Base-by-base conservation (phyloP, 2,329 filamentous ascomycete species). In the Fusarium stilboides region DNA sequence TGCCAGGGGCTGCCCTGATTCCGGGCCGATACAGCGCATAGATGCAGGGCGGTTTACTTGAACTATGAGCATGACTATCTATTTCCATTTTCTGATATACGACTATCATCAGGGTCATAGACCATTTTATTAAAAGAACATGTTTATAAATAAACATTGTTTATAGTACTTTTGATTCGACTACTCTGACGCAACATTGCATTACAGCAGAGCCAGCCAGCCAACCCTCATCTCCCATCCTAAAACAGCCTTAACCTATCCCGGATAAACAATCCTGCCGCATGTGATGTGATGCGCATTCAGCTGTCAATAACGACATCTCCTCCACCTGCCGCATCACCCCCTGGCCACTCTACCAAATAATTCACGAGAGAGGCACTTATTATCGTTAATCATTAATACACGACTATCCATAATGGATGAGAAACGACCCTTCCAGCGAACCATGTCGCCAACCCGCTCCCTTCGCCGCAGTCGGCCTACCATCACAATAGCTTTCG, bases 391-490 rank as follows among this genome's bases (percentile, higher is more conserved):
- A 31, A 58, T 28, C 36, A 50, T 39, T 53, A 57, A 24, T 31
- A 31, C 31, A 45, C 34, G 34, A 39, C 51, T 51, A 37, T 42
- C 55, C 56, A 57, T 43, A 57, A 79, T 79, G 77, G 75, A 79
- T 45, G 77, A 79, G 66, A 79, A 79, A 69, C 55, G 51, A 52
- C 36, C 51, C 34, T 26, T 63, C 31, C 62, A 52, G 45, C 62
- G 56, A 66, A 67, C 68, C 55, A 72, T 74, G 72, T 57, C 65
- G n/a, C 65, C 73, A 39, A 39, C 64, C 12, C 73, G 65, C 36
- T 52, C 68, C 36, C 47, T 68, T 24, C 77, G 76, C 49, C 71
- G 74, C 58, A 69, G 53, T 49, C 71, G 74, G 33, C 66, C 71
- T 22, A 28, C 73, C 43, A 50, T 73, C 46, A 55, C 72, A 15